phyloP scores from a whole-genome alignment of 2,329 filamentous ascomycete species.

The Macroventuria anomochaeta region DNA sequence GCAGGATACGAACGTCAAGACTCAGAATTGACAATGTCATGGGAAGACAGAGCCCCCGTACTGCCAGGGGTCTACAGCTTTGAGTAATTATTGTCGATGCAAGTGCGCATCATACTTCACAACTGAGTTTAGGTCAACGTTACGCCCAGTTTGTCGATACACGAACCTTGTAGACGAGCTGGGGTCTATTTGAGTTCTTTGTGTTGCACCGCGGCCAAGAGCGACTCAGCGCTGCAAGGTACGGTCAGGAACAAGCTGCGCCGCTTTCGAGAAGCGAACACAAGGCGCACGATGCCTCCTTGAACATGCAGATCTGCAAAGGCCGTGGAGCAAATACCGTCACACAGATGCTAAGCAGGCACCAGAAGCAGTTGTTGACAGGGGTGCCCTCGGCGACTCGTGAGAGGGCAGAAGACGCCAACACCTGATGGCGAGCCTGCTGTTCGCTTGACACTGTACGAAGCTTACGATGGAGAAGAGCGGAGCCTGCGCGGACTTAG shows the following conservation, averaged over 20 bases:
- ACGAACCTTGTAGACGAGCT: constrained; percentile 33
- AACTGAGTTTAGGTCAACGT: constrained; percentile 21
- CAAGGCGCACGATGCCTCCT: constrained; percentile 39
- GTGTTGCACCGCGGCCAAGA: constrained; percentile 36
- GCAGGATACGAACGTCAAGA: not conserved
- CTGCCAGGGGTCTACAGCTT: not conserved
- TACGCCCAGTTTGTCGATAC: constrained; percentile 30
- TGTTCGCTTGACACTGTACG: constrained; percentile 14
- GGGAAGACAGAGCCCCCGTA: constrained; percentile 1
- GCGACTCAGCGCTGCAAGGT: constrained; percentile 44
- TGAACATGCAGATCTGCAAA: constrained; percentile 40
- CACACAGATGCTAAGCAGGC: constrained; percentile 30
- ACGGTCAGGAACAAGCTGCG: constrained; percentile 35
- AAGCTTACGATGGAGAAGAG: constrained; percentile 21
- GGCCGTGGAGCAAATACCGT: constrained; percentile 32
- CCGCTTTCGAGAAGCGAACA: constrained; percentile 37
- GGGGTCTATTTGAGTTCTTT: constrained; percentile 35
- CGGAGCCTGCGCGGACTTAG: constrained; percentile 25
- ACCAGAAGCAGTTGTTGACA: constrained; percentile 29
- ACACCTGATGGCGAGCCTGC: constrained; percentile 20
- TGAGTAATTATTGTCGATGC: not conserved
- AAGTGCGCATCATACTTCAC: constrained; percentile 10
- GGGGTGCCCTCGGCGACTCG: constrained; percentile 32
- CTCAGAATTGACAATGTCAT: not conserved
- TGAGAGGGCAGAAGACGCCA: constrained; percentile 21